Evolutionary conservation across 129 eudicot genomes (phyloP), one percentile per base, ranked within the genome.

Genomic region (Solidago caesia): DNA sequence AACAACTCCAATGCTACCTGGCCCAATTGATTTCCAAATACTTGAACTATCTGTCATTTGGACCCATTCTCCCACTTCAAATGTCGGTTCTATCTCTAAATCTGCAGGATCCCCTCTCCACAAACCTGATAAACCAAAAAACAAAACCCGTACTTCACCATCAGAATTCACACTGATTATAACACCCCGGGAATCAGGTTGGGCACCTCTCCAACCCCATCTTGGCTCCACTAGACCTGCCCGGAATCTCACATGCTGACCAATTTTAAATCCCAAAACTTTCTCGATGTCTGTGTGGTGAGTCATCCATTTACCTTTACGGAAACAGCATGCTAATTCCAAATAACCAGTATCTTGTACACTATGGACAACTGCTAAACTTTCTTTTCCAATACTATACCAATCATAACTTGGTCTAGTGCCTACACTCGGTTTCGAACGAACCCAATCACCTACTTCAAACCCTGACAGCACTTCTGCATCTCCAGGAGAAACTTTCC

Each of bases 391-490:
- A n/a, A 91, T 85, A 52, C 85, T 91, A 65, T 76, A 81, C 99
- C 99, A 91, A 70, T 94, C 99, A 69, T 94, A 94, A 84, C 97
- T 91, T 13, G 99, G 96, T 82, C 99, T 80, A 13, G 93, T 82
- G 29, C 99, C 97, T 52, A 91, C 70, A 77, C 75, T 94, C 8
- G 96, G 99, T 71, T 87, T 94, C 44, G 97, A 89, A 15, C 94
- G 99, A 9, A 94, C 99, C 99, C 99, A 94, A 66, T 94, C 99
- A 73, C 99, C 99, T 6, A 91, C 99, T 77, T 94, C 96, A 79
- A 94, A 91, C 44, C 93, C 97, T 8, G 97, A 84, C 52, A 94
- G 86, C 66, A 84, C 80, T 81, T 88, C 99, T 43, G 97, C 99
- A 80, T 94, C 99, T 48, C 97, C 99, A 3, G 99, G 97, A 55